These are phyloP conservation scores for Cyberlindnera euphorbiae DNA, from an alignment of 805 yeast species.

Conservation along the genomic window DNA sequence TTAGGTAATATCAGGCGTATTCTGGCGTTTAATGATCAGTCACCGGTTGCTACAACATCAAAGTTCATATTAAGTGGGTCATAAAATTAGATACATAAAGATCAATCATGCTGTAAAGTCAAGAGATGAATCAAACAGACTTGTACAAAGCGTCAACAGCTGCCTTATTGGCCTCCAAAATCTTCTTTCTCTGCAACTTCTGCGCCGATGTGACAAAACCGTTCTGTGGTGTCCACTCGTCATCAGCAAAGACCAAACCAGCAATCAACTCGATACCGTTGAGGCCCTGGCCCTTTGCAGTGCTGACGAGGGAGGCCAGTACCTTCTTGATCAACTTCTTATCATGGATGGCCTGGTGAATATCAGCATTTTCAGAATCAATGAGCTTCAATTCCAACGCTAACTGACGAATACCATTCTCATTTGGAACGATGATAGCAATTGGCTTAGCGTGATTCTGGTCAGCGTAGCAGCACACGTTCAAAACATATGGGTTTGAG, in stretches of 20 bases:
- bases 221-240: conserved; percentile 97
- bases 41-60: no score
- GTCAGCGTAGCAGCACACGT: conserved; percentile 93
- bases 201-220: conserved; percentile 95
- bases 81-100: background rate
- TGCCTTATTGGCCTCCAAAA: conserved; percentile 61
- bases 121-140: conserved; percentile 5
- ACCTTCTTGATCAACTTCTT: conserved; percentile 50
- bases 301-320: conserved; percentile 53
- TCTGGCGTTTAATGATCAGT: no score
- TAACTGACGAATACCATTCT: conserved; percentile 54
- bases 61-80: background rate
- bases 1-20: no score
- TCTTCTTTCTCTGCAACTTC: conserved; percentile 90
- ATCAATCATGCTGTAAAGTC: background rate
- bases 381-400: conserved; percentile 52
- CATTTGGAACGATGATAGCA: conserved; percentile 84
- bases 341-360: conserved; percentile 49
- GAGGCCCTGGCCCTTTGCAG: conserved; percentile 80
- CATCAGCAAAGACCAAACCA: conserved; percentile 74
- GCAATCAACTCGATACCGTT: conserved; percentile 79
- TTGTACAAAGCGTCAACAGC: conserved; percentile 63
- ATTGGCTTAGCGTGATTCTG: conserved; percentile 82
- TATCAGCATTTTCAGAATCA: conserved; percentile 39
- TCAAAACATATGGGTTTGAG: conserved; percentile 68